Conservation (phyloP, 2,329 filamentous ascomycete genomes). For the Fusarium lyarnte region DNA sequence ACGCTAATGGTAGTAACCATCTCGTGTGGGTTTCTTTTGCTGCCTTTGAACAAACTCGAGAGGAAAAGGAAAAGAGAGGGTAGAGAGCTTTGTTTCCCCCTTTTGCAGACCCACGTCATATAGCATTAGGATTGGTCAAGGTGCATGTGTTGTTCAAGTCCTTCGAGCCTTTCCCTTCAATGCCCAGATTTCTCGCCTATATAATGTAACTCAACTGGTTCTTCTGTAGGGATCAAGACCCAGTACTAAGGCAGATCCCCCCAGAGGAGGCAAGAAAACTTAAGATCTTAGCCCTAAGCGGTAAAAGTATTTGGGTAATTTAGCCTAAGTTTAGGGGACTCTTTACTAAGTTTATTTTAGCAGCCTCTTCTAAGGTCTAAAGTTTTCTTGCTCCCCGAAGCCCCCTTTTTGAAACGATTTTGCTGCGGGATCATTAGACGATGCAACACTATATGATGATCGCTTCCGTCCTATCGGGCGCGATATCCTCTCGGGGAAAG, state of each 20-base stretch:
- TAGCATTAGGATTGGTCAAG: not conserved
- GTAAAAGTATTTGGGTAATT: no score
- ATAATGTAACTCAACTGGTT: not conserved
- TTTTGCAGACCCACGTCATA: not conserved
- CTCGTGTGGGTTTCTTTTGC: not conserved
- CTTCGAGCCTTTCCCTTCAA: not conserved
- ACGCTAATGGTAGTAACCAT: not conserved
- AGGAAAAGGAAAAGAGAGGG: not conserved
- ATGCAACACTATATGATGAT: slow-evolving; percentile 2
- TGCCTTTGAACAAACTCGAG: not conserved
- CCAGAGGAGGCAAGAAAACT: no score
- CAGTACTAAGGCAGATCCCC: slow-evolving; percentile 13
- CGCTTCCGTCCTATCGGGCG: not conserved
- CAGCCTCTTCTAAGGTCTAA: no score
- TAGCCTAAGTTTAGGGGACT: no score
- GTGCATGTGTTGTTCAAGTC: not conserved
- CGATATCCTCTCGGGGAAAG: slow-evolving; percentile 7
- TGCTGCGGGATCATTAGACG: not conserved
- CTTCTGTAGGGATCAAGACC: not conserved
- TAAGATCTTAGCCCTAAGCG: no score
- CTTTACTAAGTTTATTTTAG: no score
- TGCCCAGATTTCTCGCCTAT: not conserved
- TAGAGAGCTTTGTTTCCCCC: not conserved
- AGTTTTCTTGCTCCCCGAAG: not conserved
- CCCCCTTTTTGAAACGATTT: slow-evolving; percentile 3